Conservation (phyloP, 2,329 filamentous ascomycete genomes). For the Colletotrichum sp. region DNA sequence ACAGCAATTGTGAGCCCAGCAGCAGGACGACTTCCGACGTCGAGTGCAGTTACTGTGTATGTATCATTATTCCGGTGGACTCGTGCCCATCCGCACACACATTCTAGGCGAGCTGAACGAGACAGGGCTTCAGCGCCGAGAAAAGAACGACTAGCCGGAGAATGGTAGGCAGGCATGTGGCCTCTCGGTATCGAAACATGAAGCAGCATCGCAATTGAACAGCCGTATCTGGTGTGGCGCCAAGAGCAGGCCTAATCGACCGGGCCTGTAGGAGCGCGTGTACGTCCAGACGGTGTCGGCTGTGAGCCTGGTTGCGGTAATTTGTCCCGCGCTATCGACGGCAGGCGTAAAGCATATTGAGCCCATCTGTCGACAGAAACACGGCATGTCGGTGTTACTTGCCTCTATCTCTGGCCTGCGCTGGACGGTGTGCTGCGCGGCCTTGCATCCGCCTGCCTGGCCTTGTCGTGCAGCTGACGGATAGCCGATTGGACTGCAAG, state of each 20-base stretch:
- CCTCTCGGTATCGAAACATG: neutral
- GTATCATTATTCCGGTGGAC: neutral
- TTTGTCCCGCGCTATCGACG: conserved; percentile 19
- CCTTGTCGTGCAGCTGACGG: neutral
- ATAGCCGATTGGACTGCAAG: neutral
- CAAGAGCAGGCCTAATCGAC: conserved; percentile 1
- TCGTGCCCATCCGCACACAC: neutral
- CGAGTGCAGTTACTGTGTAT: neutral
- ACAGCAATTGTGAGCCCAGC: neutral
- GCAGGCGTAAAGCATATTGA: conserved; percentile 7
- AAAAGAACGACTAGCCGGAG: neutral
- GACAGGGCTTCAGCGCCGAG: neutral
- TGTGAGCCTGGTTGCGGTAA: conserved; percentile 20
- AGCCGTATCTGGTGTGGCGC: conserved; percentile 13
- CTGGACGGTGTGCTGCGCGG: neutral
- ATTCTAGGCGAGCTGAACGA: neutral
- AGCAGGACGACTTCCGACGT: neutral
- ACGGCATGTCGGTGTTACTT: neutral
- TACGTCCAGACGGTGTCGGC: conserved; percentile 10
- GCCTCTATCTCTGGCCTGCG: neutral
- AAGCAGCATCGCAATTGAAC: neutral
- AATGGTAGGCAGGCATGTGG: neutral
- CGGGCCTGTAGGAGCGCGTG: conserved; percentile 7
- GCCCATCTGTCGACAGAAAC: neutral
- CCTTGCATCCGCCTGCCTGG: neutral